Conservation (phyloP, 495 filamentous ascomycete genomes). For the Parmelia sp. region DNA sequence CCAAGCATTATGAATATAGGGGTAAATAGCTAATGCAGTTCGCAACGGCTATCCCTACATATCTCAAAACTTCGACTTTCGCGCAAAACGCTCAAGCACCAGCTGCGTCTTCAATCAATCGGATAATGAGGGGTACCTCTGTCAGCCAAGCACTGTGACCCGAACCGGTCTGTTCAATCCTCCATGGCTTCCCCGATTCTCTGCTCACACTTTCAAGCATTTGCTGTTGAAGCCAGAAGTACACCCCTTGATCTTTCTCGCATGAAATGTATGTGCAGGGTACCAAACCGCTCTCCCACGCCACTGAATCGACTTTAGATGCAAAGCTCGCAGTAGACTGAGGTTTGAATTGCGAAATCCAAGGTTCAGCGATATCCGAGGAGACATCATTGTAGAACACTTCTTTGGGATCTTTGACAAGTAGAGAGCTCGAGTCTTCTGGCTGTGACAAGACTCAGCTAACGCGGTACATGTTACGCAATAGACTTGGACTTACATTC, state of each 20-base stretch:
- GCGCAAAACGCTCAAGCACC: not conserved
- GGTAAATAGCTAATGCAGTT: not conserved
- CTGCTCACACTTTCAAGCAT: slow-evolving; percentile 18
- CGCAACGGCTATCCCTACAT: not conserved
- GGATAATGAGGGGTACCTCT: slow-evolving; percentile 14
- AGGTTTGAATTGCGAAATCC: slow-evolving; percentile 16
- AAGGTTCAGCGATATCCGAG: slow-evolving; percentile 24
- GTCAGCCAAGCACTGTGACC: slow-evolving; percentile 32
- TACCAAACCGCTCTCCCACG: slow-evolving; percentile 30
- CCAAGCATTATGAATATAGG: too few species aligned
- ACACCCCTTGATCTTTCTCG: slow-evolving; percentile 32
- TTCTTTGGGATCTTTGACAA: slow-evolving; percentile 17
- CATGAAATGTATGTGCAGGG: slow-evolving; percentile 30
- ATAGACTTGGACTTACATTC: not conserved
- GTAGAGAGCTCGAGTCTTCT: not conserved
- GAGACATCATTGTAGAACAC: slow-evolving; percentile 33
- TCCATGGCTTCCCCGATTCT: slow-evolving; percentile 25
- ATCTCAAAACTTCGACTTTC: not conserved
- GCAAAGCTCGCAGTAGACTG: slow-evolving; percentile 24
- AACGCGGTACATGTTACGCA: not conserved
- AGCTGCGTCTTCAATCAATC: slow-evolving; percentile 2
- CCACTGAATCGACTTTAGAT: slow-evolving; percentile 27
- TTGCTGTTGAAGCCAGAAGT: slow-evolving; percentile 27
- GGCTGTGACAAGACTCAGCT: not conserved
- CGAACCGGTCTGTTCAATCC: slow-evolving; percentile 26